Conservation (phyloP, 2,329 filamentous ascomycete species). For the Scleromitrula shiraiana region DNA sequence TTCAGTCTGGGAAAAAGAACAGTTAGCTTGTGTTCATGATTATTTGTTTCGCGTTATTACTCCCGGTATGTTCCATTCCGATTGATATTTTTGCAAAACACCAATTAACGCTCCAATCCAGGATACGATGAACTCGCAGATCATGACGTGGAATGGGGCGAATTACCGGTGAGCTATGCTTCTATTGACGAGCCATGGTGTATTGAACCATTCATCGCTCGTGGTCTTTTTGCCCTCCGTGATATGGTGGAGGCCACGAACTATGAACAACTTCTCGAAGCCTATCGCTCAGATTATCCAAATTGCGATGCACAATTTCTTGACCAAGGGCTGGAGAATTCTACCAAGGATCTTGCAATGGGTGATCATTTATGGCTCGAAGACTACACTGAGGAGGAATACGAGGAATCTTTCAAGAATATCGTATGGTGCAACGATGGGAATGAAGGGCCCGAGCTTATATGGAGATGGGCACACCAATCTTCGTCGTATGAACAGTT, state of each 20-base stretch:
- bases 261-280: neutral
- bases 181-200: neutral
- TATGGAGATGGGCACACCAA: slow-evolving; percentile 2
- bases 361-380: neutral
- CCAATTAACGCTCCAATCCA: neutral
- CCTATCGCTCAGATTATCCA: neutral
- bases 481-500: neutral
- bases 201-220: neutral
- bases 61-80: neutral
- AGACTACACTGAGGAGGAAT: neutral
- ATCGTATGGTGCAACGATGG: neutral
- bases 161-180: neutral
- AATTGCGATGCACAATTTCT: neutral
- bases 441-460: neutral
- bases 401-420: neutral
- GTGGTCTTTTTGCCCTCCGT: neutral
- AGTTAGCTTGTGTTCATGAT: slow-evolving; percentile 10
- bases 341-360: neutral
- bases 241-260: neutral
- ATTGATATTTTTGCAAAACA: neutral
- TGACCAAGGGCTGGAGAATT: neutral
- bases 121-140: slow-evolving; percentile 1
- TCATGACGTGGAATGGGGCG: neutral
- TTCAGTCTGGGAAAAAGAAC: slow-evolving; percentile 13
- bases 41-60: slow-evolving; percentile 6